Evolutionary conservation across 2,329 filamentous ascomycete genomes (phyloP).

Genomic region (Annulohypoxylon truncatum): DNA sequence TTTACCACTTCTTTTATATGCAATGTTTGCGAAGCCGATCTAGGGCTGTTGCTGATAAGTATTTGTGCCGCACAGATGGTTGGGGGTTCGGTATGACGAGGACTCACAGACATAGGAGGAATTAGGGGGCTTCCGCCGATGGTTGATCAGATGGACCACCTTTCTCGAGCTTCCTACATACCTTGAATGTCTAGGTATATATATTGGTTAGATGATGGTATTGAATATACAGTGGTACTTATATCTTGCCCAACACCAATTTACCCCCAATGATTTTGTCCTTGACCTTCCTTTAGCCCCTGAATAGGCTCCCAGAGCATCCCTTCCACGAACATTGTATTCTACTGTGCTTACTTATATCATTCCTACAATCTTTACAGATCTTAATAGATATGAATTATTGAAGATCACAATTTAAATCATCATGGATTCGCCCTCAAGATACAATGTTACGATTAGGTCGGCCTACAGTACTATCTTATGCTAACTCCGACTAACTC

Average conservation of each 20-base stretch:
- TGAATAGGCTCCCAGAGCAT: neutral
- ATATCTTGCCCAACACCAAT: too few species aligned
- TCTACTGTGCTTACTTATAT: neutral
- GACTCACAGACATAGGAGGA: conserved; percentile 34
- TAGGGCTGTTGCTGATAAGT: conserved; percentile 10
- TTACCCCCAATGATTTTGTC: too few species aligned
- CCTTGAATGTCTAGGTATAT: neutral
- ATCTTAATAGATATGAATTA: neutral
- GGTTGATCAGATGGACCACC: too few species aligned
- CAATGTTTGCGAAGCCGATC: neutral
- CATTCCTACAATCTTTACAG: too few species aligned
- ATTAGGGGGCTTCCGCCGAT: too few species aligned
- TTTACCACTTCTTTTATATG: neutral
- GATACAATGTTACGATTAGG: neutral
- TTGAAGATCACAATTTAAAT: neutral
- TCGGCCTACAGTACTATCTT: conserved; percentile 5
- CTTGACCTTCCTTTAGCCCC: too few species aligned
- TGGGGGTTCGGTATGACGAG: conserved; percentile 42
- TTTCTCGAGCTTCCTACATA: too few species aligned
- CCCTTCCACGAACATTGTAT: neutral
- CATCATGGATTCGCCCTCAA: neutral
- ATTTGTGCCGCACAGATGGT: conserved; percentile 4
- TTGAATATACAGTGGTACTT: neutral
- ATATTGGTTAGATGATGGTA: neutral
- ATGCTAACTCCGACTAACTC: neutral